Conservation (phyloP, 148 eudicot species). For the Agrostemma githago region DNA sequence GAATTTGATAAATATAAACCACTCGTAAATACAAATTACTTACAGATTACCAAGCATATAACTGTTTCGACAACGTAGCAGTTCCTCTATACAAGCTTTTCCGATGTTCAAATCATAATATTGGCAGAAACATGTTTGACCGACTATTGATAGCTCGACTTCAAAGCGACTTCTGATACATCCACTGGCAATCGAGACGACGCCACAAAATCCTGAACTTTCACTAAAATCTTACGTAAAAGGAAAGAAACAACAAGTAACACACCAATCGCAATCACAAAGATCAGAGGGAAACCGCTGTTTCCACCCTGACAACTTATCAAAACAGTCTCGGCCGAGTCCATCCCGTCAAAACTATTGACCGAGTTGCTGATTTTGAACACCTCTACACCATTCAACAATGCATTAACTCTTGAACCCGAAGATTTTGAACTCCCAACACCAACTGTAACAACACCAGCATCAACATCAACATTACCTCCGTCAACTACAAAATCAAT, state of each 20-base stretch:
- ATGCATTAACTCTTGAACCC: constrained; percentile 47
- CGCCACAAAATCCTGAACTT: constrained; percentile 32
- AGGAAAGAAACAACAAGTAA: constrained; percentile 56
- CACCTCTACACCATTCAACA: constrained; percentile 79
- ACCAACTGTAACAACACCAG: constrained; percentile 42
- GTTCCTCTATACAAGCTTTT: not conserved
- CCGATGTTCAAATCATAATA: constrained; percentile 4
- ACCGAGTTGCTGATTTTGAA: constrained; percentile 61
- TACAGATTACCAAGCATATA: constrained; percentile 14
- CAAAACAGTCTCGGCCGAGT: constrained; percentile 36
- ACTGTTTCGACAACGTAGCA: constrained; percentile 11
- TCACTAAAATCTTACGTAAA: constrained; percentile 41
- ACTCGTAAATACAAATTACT: constrained; percentile 18
- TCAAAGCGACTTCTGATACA: constrained; percentile 41
- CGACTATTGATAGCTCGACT: constrained; percentile 16
- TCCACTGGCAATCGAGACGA: constrained; percentile 67
- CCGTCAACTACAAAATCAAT: constrained; percentile 67
- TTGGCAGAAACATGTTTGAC: constrained; percentile 6
- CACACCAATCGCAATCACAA: constrained; percentile 53
- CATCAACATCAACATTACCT: constrained; percentile 19
- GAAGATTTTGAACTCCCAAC: constrained; percentile 50
- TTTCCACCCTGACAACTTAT: constrained; percentile 31
- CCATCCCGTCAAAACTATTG: constrained; percentile 68
- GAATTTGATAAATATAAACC: not conserved
- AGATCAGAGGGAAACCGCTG: constrained; percentile 34